Evolutionary conservation across 2,329 filamentous ascomycete genomes (phyloP), one percentile per base, ranked within the genome.

Genomic region (Trichoderma breve): DNA sequence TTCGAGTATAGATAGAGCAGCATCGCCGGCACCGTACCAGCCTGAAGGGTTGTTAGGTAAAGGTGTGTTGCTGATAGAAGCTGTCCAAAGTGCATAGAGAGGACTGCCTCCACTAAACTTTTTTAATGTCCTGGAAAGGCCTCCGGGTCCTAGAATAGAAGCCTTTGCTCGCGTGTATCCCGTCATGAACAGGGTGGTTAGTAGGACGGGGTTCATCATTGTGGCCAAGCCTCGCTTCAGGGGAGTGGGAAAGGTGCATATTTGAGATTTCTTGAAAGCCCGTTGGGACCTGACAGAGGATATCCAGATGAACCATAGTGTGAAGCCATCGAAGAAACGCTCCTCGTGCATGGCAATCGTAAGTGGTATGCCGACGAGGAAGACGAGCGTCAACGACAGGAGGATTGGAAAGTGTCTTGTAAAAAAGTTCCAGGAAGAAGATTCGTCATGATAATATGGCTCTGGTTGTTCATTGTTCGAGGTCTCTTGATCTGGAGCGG

Each of bases 221-320:
- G 84, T 85, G 2, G 81, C 78, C 3, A 85, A 65, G 2, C 80
- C 71, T 63, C 77, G 77, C 65, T 79, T 79, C 68, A 77, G 68
- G 7, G 76, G 75, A 1, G 72, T 71, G 1, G 73, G 66, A 18
- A 30, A 39, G 2, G 57, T 15, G 0, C 18, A 47, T 6, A 74
- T 74, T 6, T 70, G 8, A 0, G 18, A 53, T 0, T 74, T 73
- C 60, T 83, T 84, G 74, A 84, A 78, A 6, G 73, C 61, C 0
- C 77, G 75, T 61, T 87, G 86, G 3, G 82, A 67, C 1, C 78
- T 76, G 3, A 84, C 79, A 6, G 81, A 81, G 18, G 79, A 76
- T 12, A 84, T 81, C 88, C 88, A 90, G 55, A 85, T 74, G 51
- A 85, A 83, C 76, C 86, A 83, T 4, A 88, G 78, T 14, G 84